Evolutionary conservation across 192 early-diverging fungal genomes (phyloP).

Genomic region (Podila minutissima): DNA sequence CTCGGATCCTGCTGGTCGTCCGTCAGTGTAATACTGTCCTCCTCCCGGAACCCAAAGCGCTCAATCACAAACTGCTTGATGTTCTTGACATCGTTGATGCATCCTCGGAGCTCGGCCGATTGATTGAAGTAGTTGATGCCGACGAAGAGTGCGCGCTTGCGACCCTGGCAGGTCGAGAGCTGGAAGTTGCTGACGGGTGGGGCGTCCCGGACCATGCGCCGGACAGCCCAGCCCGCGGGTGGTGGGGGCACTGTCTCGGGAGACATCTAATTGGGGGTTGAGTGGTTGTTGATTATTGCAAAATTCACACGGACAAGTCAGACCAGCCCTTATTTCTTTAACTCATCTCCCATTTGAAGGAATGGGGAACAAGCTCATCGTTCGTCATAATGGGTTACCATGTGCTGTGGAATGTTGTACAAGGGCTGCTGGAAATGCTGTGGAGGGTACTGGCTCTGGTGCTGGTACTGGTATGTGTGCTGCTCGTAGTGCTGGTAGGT

Average conservation of each 20-base stretch:
- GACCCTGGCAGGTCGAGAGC: slow-evolving; percentile 68
- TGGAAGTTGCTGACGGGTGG: slow-evolving; percentile 49
- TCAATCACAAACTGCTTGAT: slow-evolving; percentile 74
- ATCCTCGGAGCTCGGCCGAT: slow-evolving; percentile 70
- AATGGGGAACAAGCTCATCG: no score
- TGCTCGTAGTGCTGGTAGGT: slow-evolving; percentile 4
- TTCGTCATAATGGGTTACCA: slow-evolving; percentile 7
- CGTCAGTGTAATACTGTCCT: slow-evolving; percentile 81
- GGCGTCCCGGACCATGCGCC: slow-evolving; percentile 14
- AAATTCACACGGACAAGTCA: neutral
- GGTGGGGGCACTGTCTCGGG: slow-evolving; percentile 14
- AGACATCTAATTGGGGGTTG: slow-evolving; percentile 8
- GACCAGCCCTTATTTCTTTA: neutral
- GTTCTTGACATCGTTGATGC: slow-evolving; percentile 86
- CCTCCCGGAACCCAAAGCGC: slow-evolving; percentile 71
- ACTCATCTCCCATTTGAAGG: neutral
- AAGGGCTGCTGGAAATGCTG: neutral
- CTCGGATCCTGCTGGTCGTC: slow-evolving; percentile 74
- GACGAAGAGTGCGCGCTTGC: slow-evolving; percentile 89
- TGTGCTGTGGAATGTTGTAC: slow-evolving; percentile 22
- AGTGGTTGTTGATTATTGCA: neutral
- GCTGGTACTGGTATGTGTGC: neutral
- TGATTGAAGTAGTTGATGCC: slow-evolving; percentile 91
- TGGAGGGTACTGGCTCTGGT: neutral
- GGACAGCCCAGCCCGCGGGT: slow-evolving; percentile 27